A percentile compares a stretch with the other conserved stretches of the same genome.
Conservation (phyloP, 176 grass and related monocot genomes). For the Bolboschoenus planiculmis region DNA sequence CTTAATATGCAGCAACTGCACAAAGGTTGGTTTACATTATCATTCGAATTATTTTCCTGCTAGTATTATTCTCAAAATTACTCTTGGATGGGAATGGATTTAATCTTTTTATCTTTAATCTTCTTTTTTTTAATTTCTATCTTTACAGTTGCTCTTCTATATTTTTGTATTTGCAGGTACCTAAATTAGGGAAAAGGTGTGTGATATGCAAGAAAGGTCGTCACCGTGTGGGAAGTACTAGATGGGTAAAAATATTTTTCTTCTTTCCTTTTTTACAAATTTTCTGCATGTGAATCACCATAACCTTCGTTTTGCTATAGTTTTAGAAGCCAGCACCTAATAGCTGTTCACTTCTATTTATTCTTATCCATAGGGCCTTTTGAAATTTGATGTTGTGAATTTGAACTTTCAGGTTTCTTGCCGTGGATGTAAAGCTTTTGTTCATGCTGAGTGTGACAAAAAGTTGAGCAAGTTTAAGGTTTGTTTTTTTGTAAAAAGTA, state of each 20-base stretch:
- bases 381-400: constrained; percentile 26
- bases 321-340: neutral
- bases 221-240: constrained; percentile 38
- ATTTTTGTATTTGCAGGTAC: constrained; percentile 41
- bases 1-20: constrained; percentile 54
- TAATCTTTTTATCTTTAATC: neutral
- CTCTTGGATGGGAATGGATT: neutral
- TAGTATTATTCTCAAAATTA: constrained; percentile 2
- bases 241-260: constrained; percentile 62
- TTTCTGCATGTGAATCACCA: neutral
- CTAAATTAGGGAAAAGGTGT: constrained; percentile 54
- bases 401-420: constrained; percentile 57
- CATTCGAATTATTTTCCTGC: neutral
- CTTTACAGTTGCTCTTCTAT: neutral
- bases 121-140: neutral
- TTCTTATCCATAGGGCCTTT: neutral
- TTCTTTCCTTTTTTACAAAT: constrained; percentile 9
- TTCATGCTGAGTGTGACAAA: constrained; percentile 80
- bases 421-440: constrained; percentile 64
- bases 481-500: constrained; percentile 2
- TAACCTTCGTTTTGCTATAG: neutral
- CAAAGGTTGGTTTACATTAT: constrained; percentile 39
- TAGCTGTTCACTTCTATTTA: neutral
- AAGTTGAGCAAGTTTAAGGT: constrained; percentile 61
- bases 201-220: constrained; percentile 81